Percentiles rank a stretch among this genome's conserved stretches.
Evolutionary conservation across 495 filamentous ascomycete species (phyloP).

Genomic region (Neurospora intermedia): DNA sequence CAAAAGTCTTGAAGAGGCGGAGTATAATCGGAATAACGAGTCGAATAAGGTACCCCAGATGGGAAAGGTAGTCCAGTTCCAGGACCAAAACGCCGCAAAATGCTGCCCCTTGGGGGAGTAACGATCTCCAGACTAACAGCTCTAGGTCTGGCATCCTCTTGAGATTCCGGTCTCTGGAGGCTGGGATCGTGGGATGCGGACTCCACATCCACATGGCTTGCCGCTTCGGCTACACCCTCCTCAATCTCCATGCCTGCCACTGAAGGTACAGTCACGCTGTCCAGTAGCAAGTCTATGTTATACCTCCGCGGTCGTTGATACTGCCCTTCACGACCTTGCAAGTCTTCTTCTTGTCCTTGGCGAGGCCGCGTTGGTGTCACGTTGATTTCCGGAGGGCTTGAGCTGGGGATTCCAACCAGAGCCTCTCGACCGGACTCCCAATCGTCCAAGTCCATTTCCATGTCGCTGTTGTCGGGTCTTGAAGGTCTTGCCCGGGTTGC

Average conservation of each 20-base stretch:
- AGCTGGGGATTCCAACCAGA: background rate
- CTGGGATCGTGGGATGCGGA: background rate
- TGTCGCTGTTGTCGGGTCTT: background rate
- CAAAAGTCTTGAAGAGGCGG: background rate
- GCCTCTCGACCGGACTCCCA: background rate
- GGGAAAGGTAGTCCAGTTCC: background rate
- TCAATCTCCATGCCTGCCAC: background rate
- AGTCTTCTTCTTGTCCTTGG: background rate
- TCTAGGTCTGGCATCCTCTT: background rate
- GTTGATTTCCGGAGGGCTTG: background rate
- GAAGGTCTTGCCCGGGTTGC: background rate
- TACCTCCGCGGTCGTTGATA: background rate
- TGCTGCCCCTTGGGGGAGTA: background rate
- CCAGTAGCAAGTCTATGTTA: background rate
- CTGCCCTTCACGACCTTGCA: background rate
- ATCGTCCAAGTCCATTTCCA: background rate
- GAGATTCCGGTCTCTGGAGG: background rate
- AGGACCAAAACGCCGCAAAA: background rate
- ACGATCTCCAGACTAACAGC: background rate
- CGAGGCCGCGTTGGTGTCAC: background rate
- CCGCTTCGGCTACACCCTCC: background rate
- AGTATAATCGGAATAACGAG: background rate
- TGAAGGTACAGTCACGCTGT: background rate
- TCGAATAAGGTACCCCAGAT: background rate
- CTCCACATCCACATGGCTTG: background rate